A percentile compares a stretch with the other conserved stretches of the same genome.
These are phyloP conservation scores for Helotiales sp. DNA, from an alignment of 2,329 filamentous ascomycete species.

Conservation along the genomic window DNA sequence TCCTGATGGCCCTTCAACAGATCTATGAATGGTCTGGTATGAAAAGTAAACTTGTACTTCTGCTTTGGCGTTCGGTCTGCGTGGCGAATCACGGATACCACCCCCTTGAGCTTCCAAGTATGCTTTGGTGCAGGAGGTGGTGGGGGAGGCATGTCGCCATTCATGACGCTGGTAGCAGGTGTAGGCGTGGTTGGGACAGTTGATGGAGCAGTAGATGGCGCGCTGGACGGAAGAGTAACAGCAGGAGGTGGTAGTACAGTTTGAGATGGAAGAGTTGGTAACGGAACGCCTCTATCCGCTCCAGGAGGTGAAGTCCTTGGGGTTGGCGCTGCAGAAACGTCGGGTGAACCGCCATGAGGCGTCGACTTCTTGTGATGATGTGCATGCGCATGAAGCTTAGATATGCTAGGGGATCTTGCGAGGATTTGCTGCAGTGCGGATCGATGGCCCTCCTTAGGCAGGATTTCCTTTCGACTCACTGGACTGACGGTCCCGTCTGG, in stretches of 20 bases:
- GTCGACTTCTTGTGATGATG: slow-evolving; percentile 49
- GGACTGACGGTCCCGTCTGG: slow-evolving; percentile 30
- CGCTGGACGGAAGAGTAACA: slow-evolving; percentile 26
- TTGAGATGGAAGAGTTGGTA: slow-evolving; percentile 34
- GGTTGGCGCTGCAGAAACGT: slow-evolving; percentile 42
- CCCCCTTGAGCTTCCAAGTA: slow-evolving; percentile 97
- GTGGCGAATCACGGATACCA: slow-evolving; percentile 94
- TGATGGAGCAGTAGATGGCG: slow-evolving; percentile 31
- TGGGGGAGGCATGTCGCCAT: slow-evolving; percentile 43
- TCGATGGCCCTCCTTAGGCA: slow-evolving; percentile 51
- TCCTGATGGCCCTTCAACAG: slow-evolving; percentile 94
- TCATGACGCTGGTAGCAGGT: slow-evolving; percentile 10
- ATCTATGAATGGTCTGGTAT: slow-evolving; percentile 94
- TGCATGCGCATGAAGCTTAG: slow-evolving; percentile 52
- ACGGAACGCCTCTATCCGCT: slow-evolving; percentile 29
- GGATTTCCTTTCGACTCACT: slow-evolving; percentile 31
- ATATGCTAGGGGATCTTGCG: slow-evolving; percentile 65
- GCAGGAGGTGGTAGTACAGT: slow-evolving; percentile 39
- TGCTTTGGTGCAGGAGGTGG: slow-evolving; percentile 75
- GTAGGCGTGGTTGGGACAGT: slow-evolving; percentile 34
- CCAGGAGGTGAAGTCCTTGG: slow-evolving; percentile 39
- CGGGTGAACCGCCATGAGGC: slow-evolving; percentile 48
- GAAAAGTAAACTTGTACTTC: slow-evolving; percentile 99
- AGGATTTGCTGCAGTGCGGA: slow-evolving; percentile 62
- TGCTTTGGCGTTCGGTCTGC: slow-evolving; percentile 98